A percentile compares a stretch with the other conserved stretches of the same genome.
Evolutionary conservation across 148 eudicot genomes (phyloP).

Genomic region (Nepenthes gracilis): DNA sequence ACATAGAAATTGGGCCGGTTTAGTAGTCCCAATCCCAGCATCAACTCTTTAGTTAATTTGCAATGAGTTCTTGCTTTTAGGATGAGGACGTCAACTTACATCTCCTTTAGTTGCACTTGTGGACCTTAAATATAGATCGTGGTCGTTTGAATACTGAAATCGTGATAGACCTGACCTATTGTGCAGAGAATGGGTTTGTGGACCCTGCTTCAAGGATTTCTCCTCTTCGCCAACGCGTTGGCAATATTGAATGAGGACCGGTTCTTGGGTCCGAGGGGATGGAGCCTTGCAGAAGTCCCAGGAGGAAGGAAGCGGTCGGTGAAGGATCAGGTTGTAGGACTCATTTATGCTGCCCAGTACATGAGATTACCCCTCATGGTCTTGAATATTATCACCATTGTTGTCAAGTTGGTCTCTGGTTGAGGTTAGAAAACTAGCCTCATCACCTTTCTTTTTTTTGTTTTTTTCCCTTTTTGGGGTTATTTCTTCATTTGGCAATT

Average conservation of each 20-base stretch:
- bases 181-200: slow-evolving; percentile 52
- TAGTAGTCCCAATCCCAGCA: too few species aligned
- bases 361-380: slow-evolving; percentile 62
- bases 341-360: slow-evolving; percentile 72
- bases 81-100: too few species aligned
- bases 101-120: too few species aligned
- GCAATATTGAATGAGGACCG: slow-evolving; percentile 88
- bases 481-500: too few species aligned
- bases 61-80: too few species aligned
- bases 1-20: too few species aligned
- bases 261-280: slow-evolving; percentile 69
- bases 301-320: slow-evolving; percentile 42
- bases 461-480: too few species aligned
- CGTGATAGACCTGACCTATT: too few species aligned
- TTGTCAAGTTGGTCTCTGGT: slow-evolving; percentile 63
- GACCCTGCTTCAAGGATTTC: slow-evolving; percentile 70
- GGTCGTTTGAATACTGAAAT: too few species aligned
- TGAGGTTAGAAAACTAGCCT: slow-evolving; percentile 14
- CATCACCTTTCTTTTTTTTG: too few species aligned
- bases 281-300: slow-evolving; percentile 64
- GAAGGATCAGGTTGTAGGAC: slow-evolving; percentile 68
- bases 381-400: slow-evolving; percentile 49
- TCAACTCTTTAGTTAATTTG: too few species aligned
- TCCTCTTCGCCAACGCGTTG: slow-evolving; percentile 80
- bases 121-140: too few species aligned